Base-by-base conservation (phyloP, 2,329 filamentous ascomycete genomes). In the Colletotrichum sp. region DNA sequence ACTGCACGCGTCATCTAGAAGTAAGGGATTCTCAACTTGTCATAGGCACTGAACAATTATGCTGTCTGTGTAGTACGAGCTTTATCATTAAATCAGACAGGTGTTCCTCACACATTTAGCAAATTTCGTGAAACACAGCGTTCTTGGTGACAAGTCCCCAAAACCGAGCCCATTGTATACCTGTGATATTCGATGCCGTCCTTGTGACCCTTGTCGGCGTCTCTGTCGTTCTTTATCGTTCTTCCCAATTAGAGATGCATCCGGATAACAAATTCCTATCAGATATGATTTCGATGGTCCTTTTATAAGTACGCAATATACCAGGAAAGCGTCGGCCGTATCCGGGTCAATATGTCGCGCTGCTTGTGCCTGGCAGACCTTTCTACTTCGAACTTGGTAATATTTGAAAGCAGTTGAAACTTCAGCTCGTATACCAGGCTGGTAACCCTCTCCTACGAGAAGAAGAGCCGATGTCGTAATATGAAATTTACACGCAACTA, bases 401-500 rank as follows among this genome's bases (percentile, higher is more conserved):
- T 39, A 39, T 39, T 39, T 39, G 36, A 18, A 39, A 39, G 36
- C 16, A 39, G 36, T 18, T 1, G 15, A 39, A 0, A 39, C 15
- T 39, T 39, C 36, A 39, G 36, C 36, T 39, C 36, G 5, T 39
- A 39, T 39, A 5, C 36, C 36, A 39, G 0, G 15, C 36, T 39
- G 15, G 1, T 18, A 18, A 1, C 1, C 8, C 2, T 39, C 0
- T 39, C 36, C 36, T 39, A 39, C 34, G 15, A 39, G 34, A 39
- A 16, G 0, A 39, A 39, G 36, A 39, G 0, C 36, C 1, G 36
- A 39, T 0, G 0, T 39, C 8, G 36, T 39, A 18, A 18, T 16
- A 0, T 18, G 36, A 39, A 0, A 8, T 5, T 18, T 39, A 39
- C 15, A 39, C 36, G 36, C 36, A 39, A 1, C 1, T 18, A 39